Evolutionary conservation across 495 filamentous ascomycete genomes (phyloP).

Genomic region (Penicillium subrubescens): DNA sequence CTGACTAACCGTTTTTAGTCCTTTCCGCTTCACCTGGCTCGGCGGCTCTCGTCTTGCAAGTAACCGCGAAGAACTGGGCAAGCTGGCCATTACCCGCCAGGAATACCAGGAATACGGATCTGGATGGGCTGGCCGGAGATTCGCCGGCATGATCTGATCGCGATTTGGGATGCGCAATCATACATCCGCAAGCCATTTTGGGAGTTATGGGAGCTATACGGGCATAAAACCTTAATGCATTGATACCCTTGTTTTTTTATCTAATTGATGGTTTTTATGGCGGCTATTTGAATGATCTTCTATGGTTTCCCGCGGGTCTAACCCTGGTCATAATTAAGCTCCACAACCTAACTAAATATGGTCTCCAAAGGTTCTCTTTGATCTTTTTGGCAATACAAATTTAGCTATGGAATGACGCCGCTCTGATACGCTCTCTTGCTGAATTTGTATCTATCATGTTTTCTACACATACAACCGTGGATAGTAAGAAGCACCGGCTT

Average conservation of each 20-base stretch:
- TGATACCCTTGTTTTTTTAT: slow-evolving; percentile 31
- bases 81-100: slow-evolving; percentile 73
- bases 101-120: slow-evolving; percentile 90
- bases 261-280: slow-evolving; percentile 8
- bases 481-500: neutral
- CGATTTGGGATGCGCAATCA: slow-evolving; percentile 6
- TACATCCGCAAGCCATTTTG: neutral
- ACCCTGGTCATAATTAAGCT: neutral
- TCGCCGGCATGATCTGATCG: slow-evolving; percentile 48
- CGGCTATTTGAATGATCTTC: neutral
- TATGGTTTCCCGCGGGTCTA: neutral
- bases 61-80: slow-evolving; percentile 61
- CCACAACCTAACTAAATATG: neutral
- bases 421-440: neutral
- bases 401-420: neutral
- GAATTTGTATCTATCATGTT: neutral
- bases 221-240: slow-evolving; percentile 12
- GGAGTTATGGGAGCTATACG: slow-evolving; percentile 15
- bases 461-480: neutral
- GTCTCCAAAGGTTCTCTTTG: neutral
- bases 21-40: slow-evolving; percentile 79
- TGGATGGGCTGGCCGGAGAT: slow-evolving; percentile 74
- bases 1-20: slow-evolving; percentile 39
- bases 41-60: slow-evolving; percentile 77
- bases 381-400: neutral